Evolutionary conservation across 371 early-diverging fungal genomes (phyloP), one percentile per base, ranked within the genome.

Genomic region (Mortierella sp.): DNA sequence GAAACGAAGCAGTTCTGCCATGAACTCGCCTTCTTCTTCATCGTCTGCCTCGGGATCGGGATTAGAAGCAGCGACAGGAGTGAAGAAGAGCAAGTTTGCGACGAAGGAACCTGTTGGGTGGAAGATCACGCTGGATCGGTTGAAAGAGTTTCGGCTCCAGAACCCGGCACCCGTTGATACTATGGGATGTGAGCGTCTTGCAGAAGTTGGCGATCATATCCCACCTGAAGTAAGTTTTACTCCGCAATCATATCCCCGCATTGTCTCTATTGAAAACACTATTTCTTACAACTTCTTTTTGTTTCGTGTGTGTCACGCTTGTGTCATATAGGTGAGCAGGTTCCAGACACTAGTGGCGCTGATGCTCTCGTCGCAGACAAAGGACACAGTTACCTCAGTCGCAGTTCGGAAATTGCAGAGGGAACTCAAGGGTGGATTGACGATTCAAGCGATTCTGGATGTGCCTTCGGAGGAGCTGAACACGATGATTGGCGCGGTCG

Each of bases 321-420:
- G n/a, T 22, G 50, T 41, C 22, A 10, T 1, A 9, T 71, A 93
- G 90, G 91, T 89, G 4, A 91, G 87, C 58, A 91, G 98, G 44
- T 99, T 95, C 85, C 96, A 97, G 75, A 94, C 97, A 4, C 87
- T 99, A 2, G 86, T 97, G n/a, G 88, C 98, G 0, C 87, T 99
- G 52, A 95, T 97, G 89, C 90, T 99, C 16, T 98, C 99, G 11
- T 94, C 98, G 31, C 98, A 98, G 87, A 99, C 99, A 5, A 96
- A 96, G 79, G 99, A 99, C 80, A 93, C 95, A 11, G 91, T 95
- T 4, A 97, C 97, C 0, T 95, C 96, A 4, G 92, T 88, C 14
- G 96, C 95, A 4, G 90, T 98, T 37, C 82, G 86, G 40, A 90
- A 87, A 16, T 83, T 98, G 34, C 90, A 94, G 53, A 76, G 84